Evolutionary conservation across 129 eudicot species (phyloP), one percentile per base, ranked within the genome.

Genomic region (Artemisia annua): DNA sequence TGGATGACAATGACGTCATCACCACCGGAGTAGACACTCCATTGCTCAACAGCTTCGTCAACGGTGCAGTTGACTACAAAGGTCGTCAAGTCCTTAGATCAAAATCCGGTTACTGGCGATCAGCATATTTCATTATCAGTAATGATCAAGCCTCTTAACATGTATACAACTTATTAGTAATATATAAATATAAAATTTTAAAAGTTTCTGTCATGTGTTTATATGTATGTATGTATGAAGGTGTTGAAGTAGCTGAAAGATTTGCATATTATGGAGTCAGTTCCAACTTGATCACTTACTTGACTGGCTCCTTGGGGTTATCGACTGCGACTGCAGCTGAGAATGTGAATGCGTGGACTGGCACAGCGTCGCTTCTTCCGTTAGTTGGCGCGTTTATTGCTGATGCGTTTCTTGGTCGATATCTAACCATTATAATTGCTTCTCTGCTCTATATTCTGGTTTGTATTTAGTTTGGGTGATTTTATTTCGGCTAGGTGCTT

Each of bases 381-480:
- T 67, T 87, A n/a, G 13, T 82, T 30, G 85, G 85, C 2, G 89
- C 79, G 68, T 78, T 79, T 26, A 62, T 79, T 59, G 87, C 87
- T 11, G 92, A 87, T 60, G 78, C 89, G 3, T 82, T 48, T 61
- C 82, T 89, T 11, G 96, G 96, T 51, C 85, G 85, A 10, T 89
- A 77, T 43, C 39, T 13, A 8, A 71, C 57, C 1, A 44, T 59
- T 22, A 44, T 58, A 7, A 13, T 44, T 15, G 76, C 76, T 71
- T 71, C 67, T 20, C 24, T 71, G 58, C 57, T 71, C 16, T 58
- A 57, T 22, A 46, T 71, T 22, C 66, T 71, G 76, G 76, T 71
- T 57, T 22, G 22, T 18, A 5, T 11, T 9, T 22, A 3, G 20
- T 58, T 58, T 58, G 5, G n/a, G n/a, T n/a, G n/a, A n/a, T n/a